phyloP scores from a whole-genome alignment of 805 yeast species.

The Jamesozyma rosinii region DNA sequence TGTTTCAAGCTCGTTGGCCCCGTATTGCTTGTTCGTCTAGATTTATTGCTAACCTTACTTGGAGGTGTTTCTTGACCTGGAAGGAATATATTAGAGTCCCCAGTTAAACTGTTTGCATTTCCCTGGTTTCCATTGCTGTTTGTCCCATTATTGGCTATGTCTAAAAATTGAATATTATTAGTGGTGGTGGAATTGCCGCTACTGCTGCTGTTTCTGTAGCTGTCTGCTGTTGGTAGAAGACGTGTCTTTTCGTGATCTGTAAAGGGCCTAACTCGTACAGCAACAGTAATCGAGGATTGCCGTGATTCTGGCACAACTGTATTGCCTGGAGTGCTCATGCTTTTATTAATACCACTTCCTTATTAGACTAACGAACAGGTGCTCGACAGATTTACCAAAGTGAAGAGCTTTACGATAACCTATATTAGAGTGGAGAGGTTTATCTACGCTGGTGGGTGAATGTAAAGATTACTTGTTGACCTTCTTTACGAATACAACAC shows the following conservation, averaged over 20 bases:
- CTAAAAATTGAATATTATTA: not conserved
- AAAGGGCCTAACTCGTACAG: conserved; percentile 80
- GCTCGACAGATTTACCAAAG: too few species aligned
- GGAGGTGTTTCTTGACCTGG: not conserved
- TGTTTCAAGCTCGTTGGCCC: conserved; percentile 22
- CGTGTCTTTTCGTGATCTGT: conserved; percentile 47
- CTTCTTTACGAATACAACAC: too few species aligned
- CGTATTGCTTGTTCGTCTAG: not conserved
- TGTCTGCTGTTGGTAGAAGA: conserved; percentile 28
- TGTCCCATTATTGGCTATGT: not conserved
- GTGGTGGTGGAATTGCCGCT: not conserved
- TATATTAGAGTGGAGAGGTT: too few species aligned
- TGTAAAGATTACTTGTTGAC: too few species aligned
- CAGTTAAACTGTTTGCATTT: not conserved
- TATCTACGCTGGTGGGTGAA: too few species aligned
- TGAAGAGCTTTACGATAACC: too few species aligned
- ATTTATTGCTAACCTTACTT: not conserved
- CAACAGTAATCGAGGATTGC: conserved; percentile 61
- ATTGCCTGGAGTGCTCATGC: too few species aligned
- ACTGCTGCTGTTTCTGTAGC: not conserved
- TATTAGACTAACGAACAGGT: too few species aligned
- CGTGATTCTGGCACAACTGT: conserved; percentile 5
- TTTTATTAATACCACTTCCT: too few species aligned
- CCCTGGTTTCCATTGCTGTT: not conserved
- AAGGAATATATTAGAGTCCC: conserved; percentile 1